A percentile compares a stretch with the other conserved stretches of the same genome.
Evolutionary conservation across 2,329 filamentous ascomycete genomes (phyloP).

Genomic region (Plenodomus biglobosus): DNA sequence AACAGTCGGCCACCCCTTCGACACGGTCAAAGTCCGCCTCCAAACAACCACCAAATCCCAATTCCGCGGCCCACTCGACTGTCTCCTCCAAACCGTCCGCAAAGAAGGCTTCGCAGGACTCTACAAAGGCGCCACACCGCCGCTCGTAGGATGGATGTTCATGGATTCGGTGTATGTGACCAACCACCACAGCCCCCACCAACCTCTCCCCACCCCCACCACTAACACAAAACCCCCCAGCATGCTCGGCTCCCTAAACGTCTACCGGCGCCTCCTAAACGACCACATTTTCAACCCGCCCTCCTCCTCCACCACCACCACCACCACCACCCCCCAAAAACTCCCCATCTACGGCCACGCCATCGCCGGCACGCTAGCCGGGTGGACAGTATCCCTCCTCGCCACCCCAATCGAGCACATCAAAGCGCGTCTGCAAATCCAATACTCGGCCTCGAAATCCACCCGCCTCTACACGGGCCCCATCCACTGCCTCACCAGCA

Average conservation of each 20-base stretch:
- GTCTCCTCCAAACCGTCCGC: slow-evolving; percentile 77
- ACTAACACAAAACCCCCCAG: slow-evolving; percentile 16
- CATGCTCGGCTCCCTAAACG: slow-evolving; percentile 88
- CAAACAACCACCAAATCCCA: slow-evolving; percentile 78
- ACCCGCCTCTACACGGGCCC: slow-evolving; percentile 83
- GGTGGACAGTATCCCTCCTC: slow-evolving; percentile 87
- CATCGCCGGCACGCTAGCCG: slow-evolving; percentile 82
- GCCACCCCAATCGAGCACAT: slow-evolving; percentile 93
- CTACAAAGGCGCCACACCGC: slow-evolving; percentile 93
- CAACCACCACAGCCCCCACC: background rate
- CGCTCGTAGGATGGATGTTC: slow-evolving; percentile 95
- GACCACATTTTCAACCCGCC: slow-evolving; percentile 72
- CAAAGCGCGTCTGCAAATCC: slow-evolving; percentile 90
- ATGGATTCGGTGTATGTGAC: slow-evolving; percentile 75
- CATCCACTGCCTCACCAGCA: slow-evolving; percentile 76
- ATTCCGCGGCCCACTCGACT: slow-evolving; percentile 85
- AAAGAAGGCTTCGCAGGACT: slow-evolving; percentile 83
- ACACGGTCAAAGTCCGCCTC: slow-evolving; percentile 94
- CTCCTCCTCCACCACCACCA: slow-evolving; percentile 51
- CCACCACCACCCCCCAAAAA: slow-evolving; percentile 49
- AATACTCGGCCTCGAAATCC: slow-evolving; percentile 79
- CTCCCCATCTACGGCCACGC: slow-evolving; percentile 81
- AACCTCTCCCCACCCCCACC: background rate
- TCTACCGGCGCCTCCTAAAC: slow-evolving; percentile 82
- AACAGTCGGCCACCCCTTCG: slow-evolving; percentile 71